Percentiles rank a stretch among this genome's conserved stretches.
phyloP scores from a whole-genome alignment of 768 basidiomycete genomes.

The Rhizopogon roseolus region DNA sequence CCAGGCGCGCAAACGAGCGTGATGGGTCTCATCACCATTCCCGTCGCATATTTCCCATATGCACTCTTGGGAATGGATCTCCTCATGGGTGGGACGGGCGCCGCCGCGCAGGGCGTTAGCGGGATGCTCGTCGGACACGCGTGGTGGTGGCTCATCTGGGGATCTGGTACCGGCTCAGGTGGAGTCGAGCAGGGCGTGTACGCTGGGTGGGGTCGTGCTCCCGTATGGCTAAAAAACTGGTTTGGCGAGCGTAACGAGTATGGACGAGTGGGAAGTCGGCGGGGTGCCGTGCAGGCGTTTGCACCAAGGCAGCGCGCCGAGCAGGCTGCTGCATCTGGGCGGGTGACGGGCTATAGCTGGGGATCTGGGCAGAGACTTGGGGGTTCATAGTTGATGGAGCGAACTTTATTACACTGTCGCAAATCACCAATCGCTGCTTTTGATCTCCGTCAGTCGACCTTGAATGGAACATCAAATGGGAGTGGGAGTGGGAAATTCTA shows the following conservation, averaged over 20 bases:
- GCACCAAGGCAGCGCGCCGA: conserved; percentile 41
- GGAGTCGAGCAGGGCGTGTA: conserved; percentile 34
- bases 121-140: conserved; percentile 75
- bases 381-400: conserved; percentile 3
- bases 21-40: conserved; percentile 75
- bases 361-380: conserved; percentile 53
- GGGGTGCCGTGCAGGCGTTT: conserved; percentile 52
- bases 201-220: conserved; percentile 43
- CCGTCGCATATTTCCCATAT: conserved; percentile 70
- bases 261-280: conserved; percentile 30
- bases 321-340: conserved; percentile 9
- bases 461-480: too few relatives aligned
- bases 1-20: conserved; percentile 65
- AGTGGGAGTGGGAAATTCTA: too few relatives aligned
- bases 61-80: conserved; percentile 70
- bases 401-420: neutral
- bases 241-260: conserved; percentile 35
- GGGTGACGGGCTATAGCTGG: conserved; percentile 40
- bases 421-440: too few relatives aligned
- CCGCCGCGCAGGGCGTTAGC: conserved; percentile 53
- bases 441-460: neutral
- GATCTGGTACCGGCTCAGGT: conserved; percentile 35
- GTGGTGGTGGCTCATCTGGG: conserved; percentile 78
- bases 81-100: conserved; percentile 52
- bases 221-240: conserved; percentile 49